phyloP scores from a whole-genome alignment of 2,329 filamentous ascomycete genomes.

The Epichloe elymi region DNA sequence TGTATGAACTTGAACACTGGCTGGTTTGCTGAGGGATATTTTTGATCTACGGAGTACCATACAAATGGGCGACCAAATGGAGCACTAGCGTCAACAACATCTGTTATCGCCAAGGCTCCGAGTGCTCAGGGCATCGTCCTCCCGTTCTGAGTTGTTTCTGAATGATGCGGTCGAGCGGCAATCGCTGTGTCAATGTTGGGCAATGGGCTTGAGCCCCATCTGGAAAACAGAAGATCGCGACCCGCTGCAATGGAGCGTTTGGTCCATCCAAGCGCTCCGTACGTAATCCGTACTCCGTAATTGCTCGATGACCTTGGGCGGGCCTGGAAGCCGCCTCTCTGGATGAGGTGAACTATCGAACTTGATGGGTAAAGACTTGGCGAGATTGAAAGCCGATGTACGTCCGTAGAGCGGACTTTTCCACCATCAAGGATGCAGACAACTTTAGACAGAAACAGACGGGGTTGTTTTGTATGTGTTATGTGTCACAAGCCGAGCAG shows the following conservation, averaged over 20 bases:
- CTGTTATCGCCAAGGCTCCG: not conserved
- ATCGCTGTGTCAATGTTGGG: not conserved
- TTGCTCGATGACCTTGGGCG: not conserved
- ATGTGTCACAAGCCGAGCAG: not conserved
- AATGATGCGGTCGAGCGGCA: not conserved
- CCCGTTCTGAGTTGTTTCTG: not conserved
- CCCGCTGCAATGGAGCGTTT: not conserved
- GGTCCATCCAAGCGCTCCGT: not conserved
- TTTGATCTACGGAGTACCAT: not conserved
- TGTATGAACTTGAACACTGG: not conserved
- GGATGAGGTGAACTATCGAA: not conserved
- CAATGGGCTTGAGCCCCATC: not conserved
- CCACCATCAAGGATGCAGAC: not conserved
- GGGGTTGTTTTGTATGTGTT: not conserved
- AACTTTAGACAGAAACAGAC: not conserved
- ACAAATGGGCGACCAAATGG: too few relatives aligned
- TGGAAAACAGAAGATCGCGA: too few relatives aligned
- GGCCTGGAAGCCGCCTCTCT: not conserved
- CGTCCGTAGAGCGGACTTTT: not conserved
- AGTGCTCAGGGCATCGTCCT: not conserved
- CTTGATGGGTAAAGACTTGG: not conserved
- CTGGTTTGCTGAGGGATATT: not conserved
- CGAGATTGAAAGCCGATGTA: not conserved
- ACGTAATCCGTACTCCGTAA: not conserved
- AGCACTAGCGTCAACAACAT: not conserved